A percentile compares a stretch with the other conserved stretches of the same genome.
These are phyloP conservation scores for Vitis hybrid DNA, from an alignment of 177 flowering plant species.

Conservation along the genomic window DNA sequence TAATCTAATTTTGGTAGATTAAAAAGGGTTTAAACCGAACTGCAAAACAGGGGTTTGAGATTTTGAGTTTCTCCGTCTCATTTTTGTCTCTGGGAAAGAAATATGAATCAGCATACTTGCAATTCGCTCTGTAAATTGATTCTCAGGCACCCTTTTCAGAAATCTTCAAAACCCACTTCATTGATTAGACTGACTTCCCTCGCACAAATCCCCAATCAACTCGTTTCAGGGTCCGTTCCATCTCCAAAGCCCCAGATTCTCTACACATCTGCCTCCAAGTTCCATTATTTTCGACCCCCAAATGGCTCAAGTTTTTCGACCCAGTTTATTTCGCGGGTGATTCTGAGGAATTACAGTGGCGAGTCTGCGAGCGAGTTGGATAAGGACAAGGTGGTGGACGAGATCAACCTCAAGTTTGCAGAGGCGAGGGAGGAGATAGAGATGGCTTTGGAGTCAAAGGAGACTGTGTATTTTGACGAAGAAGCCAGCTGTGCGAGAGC, in stretches of 20 bases:
- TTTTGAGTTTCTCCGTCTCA: too few species aligned
- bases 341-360: conserved; percentile 28
- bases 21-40: too few species aligned
- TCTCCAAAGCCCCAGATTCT: conserved; percentile 10
- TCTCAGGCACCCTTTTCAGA: conserved; percentile 29
- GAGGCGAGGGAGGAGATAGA: conserved; percentile 99
- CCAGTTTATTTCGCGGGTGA: conserved; percentile 11
- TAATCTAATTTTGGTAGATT: too few species aligned
- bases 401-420: conserved; percentile 86
- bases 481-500: conserved; percentile 78
- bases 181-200: conserved; percentile 20
- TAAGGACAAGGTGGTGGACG: conserved; percentile 60
- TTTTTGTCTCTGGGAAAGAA: not conserved
- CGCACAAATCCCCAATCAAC: conserved; percentile 14
- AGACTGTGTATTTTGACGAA: conserved; percentile 92
- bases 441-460: conserved; percentile 87
- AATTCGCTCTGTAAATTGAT: conserved; percentile 30
- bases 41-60: not conserved
- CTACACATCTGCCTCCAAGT: conserved; percentile 13
- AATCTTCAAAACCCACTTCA: conserved; percentile 36
- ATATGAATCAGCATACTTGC: conserved; percentile 36
- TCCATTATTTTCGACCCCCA: conserved; percentile 17
- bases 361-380: conserved; percentile 34
- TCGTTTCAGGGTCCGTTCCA: conserved; percentile 6
- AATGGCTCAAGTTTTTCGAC: conserved; percentile 4